A percentile compares a stretch with the other conserved stretches of the same genome.
Evolutionary conservation across 2,329 filamentous ascomycete species (phyloP).

Genomic region (Coccinonectria pachysandricola): DNA sequence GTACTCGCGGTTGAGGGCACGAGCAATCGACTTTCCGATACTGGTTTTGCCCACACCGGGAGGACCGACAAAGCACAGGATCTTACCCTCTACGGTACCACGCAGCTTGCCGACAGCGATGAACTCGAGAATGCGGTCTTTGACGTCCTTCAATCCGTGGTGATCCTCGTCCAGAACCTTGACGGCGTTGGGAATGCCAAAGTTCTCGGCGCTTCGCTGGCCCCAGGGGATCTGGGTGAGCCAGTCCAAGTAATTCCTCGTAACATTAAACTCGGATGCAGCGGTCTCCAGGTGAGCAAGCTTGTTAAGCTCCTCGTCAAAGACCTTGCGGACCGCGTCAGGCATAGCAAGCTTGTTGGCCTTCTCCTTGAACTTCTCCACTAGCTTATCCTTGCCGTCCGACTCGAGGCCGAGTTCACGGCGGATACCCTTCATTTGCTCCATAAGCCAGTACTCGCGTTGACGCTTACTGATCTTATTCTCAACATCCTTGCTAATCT

Average conservation of each 20-base stretch:
- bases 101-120: conserved; percentile 96
- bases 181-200: conserved; percentile 85
- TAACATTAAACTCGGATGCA: conserved; percentile 97
- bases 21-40: conserved; percentile 95
- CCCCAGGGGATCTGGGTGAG: conserved; percentile 98
- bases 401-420: conserved; percentile 93
- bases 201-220: conserved; percentile 89
- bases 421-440: conserved; percentile 98
- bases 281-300: conserved; percentile 89
- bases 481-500: conserved; percentile 96
- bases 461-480: conserved; percentile 95
- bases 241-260: conserved; percentile 97
- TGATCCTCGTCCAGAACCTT: conserved; percentile 92
- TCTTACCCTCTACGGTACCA: conserved; percentile 96
- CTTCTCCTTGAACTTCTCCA: conserved; percentile 96
- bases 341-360: conserved; percentile 91
- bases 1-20: conserved; percentile 89
- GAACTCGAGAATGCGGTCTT: conserved; percentile 95
- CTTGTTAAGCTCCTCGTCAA: conserved; percentile 97
- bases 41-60: conserved; percentile 98
- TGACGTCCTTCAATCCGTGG: conserved; percentile 94
- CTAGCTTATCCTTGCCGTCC: conserved; percentile 94
- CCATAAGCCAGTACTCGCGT: conserved; percentile 96
- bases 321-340: conserved; percentile 91
- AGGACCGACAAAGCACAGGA: conserved; percentile 92